Conservation (phyloP, 192 early-diverging fungal species). For the Coemansia sp. region DNA sequence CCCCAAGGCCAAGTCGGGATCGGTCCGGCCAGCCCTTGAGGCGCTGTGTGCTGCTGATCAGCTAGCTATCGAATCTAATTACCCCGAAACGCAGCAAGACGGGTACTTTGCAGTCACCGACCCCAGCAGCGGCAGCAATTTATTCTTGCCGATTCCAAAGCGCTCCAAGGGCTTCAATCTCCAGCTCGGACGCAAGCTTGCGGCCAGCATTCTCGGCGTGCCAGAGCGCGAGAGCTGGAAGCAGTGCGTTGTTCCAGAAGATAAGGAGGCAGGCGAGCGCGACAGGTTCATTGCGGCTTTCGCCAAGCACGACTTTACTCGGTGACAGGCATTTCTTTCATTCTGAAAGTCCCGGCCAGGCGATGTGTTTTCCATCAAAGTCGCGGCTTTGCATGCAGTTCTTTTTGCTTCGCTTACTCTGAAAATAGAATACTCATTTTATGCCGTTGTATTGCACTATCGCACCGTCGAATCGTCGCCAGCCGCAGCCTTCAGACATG, state of each 20-base stretch:
- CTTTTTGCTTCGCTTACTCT: background rate
- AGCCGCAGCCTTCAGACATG: background rate
- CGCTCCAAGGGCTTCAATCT: constrained; percentile 60
- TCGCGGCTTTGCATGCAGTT: background rate
- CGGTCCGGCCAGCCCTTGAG: constrained; percentile 17
- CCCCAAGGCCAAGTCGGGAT: constrained; percentile 18
- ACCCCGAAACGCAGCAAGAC: constrained; percentile 16
- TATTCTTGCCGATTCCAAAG: constrained; percentile 28
- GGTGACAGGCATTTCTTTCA: constrained; percentile 11
- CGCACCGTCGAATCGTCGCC: background rate
- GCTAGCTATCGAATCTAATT: constrained; percentile 10
- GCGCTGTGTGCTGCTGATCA: constrained; percentile 22
- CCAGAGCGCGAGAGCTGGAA: constrained; percentile 84
- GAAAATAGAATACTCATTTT: background rate
- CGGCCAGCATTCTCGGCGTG: constrained; percentile 63
- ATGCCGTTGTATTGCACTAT: background rate
- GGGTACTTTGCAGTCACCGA: constrained; percentile 42
- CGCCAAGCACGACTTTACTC: constrained; percentile 41
- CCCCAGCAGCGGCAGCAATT: constrained; percentile 7
- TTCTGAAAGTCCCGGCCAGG: too few relatives aligned
- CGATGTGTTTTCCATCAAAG: too few relatives aligned
- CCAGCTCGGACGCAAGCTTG: constrained; percentile 72
- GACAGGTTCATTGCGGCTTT: constrained; percentile 49
- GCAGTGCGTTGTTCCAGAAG: constrained; percentile 60
- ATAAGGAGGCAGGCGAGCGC: constrained; percentile 59